Evolutionary conservation across 768 basidiomycete species (phyloP), one percentile per base, ranked within the genome.

Genomic region (Lactarius sanguifluus): DNA sequence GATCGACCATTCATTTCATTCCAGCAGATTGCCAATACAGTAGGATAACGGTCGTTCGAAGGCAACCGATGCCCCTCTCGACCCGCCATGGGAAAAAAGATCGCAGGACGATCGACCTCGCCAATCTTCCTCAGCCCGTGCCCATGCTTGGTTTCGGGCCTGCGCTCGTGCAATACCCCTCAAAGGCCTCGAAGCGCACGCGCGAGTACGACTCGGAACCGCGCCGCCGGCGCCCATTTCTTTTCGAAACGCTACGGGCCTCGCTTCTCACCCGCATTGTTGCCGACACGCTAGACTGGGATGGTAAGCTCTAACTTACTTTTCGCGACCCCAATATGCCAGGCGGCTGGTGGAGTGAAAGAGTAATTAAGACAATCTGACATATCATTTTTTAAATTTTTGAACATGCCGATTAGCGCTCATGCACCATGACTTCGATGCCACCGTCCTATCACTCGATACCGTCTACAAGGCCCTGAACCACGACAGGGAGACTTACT

Each of bases 231-330:
- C 62, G 66, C 55, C 62, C 62, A n/a, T 64, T 36, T 57, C 63
- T 70, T 40, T 64, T 68, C 59, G 52, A 60, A 50, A 50, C 28
- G 59, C 41, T 70, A 41, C 66, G 50, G 28, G n/a, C 50, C 4
- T 20, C 28, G 12, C n/a, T 62, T 38, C 60, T 57, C 28, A 60
- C 57, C 13, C 40, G n/a, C 52, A 40, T 68, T 28, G 13, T 70
- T 15, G 56, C 60, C 63, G 69, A 70, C 52, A 70, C 69, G 59
- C 69, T 70, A 62, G 67, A 70, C 69, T 70, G 67, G 63, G 66
- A 68, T 54, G 63, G 69, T 70, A 50, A 59, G 69, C 62, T 2
- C 45, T 10, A 30, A 20, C 41, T 56, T 60, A 45, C 34, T 32
- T 58, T 23, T 38, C 65, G 10, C 4, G 32, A 30, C 52, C 23